Base-by-base conservation (phyloP, 2,329 filamentous ascomycete species). In the Fusarium subglutinans region DNA sequence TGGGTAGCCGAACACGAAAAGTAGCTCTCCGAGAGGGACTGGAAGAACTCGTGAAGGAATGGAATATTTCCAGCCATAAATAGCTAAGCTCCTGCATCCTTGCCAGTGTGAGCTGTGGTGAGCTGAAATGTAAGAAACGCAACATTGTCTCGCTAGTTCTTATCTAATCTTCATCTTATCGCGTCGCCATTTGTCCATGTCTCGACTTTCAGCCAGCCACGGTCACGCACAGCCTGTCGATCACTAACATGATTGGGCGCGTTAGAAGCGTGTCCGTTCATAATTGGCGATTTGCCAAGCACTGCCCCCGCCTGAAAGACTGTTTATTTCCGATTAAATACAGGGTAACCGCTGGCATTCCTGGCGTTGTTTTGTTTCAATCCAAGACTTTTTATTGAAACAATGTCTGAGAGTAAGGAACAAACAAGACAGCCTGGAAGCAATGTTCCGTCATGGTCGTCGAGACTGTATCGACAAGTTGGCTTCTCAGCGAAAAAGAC, bases 211-310 rank as follows among this genome's bases (percentile, higher is more conserved):
- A 54, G 51, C 35, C 51, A 55, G 51, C 51, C 41, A 58, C 6
- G 1, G 10, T 47, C 38, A 6, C n/a, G 14, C 41, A 50, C 41
- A 37, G 41, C 11, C 55, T 28, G 55, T 58, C 30, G 41, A 58
- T 58, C 55, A 50, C 30, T 17, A 28, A 50, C 55, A 37, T 37
- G n/a, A 58, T 50, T 50, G 55, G 55, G 28, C 33, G 20, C 6
- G 4, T 1, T 2, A 20, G 11, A 22, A 50, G 41, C 18, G 41
- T 58, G 55, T 37, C 55, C 11, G 24, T 4, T 13, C 1, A 48
- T 33, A 22, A 58, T 58, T 37, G 30, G 55, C 41, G 55, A 58
- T 6, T 2, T 35, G 41, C n/a, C 55, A 37, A 57, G 30, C 20
- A 50, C 55, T 48, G 14, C 41, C 30, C 30, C 41, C 55, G 30